Evolutionary conservation across 805 yeast species (phyloP).

Genomic region (Hanseniaspora singularis): DNA sequence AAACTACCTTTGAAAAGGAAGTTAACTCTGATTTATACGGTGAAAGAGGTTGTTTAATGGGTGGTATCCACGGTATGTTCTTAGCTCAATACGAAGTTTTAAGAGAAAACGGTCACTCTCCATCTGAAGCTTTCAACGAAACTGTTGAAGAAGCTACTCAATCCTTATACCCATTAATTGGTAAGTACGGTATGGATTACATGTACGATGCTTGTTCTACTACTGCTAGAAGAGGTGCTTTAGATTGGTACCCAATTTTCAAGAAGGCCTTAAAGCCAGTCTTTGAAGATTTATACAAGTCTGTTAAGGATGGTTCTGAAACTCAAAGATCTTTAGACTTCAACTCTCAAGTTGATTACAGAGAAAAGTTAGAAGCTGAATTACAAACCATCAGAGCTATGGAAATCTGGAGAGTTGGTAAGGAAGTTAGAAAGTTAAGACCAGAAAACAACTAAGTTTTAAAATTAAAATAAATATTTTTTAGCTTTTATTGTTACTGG

Average conservation of each 20-base stretch:
- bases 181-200: conserved; percentile 99
- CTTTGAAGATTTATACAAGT: conserved; percentile 87
- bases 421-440: conserved; percentile 98
- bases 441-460: conserved; percentile 86
- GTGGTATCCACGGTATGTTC: conserved; percentile 99
- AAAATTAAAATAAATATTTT: no score
- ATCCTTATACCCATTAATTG: conserved; percentile 96
- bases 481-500: conserved; percentile 16
- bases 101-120: conserved; percentile 99
- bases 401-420: conserved; percentile 99
- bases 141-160: conserved; percentile 99
- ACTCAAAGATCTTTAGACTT: conserved; percentile 96
- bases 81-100: conserved; percentile 98
- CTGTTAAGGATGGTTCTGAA: conserved; percentile 92
- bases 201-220: conserved; percentile 99
- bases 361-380: conserved; percentile 90
- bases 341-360: conserved; percentile 97
- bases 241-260: conserved; percentile 99
- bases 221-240: conserved; percentile 99
- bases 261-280: conserved; percentile 98
- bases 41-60: conserved; percentile 99
- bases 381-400: conserved; percentile 84
- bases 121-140: conserved; percentile 99
- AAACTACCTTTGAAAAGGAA: conserved; percentile 98
- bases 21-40: conserved; percentile 98